Base-by-base conservation (phyloP, 2,329 filamentous ascomycete genomes). In the Rhexocercosporidium sp. region DNA sequence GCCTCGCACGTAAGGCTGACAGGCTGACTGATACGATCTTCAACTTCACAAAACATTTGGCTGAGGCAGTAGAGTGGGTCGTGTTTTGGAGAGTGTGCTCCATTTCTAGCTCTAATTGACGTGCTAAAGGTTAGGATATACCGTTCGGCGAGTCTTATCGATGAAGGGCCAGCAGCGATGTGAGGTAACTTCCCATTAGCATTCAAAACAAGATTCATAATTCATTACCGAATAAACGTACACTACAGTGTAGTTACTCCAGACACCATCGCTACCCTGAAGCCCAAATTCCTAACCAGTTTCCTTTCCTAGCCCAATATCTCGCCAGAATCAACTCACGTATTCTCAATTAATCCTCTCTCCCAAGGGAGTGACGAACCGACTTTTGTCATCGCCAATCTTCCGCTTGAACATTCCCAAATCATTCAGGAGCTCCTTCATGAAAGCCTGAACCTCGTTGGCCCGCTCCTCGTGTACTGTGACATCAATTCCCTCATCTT, bases 401-500 rank as follows among this genome's bases (percentile, higher is more conserved):
- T 97, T 98, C 75, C 89, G 88, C 78, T 91, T 91, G 81, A 97
- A 96, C 76, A 95, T 78, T 34, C 86, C 87, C 64, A 97, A 77
- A 73, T 98, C 94, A 73, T 89, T 88, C 71, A 99, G 83, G 75
- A 98, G 86, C 41, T 91, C 90, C 72, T 94, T 89, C 84, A 97
- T 95, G 75, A 93, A 89, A n/a, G 90, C 89, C 76, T 97, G 92
- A 82, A 94, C 86, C 69, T 94, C 86, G 47, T 85, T 83, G 18
- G 84, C 84, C 53, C 82, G 83, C 59, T 86, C 81, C 63, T 86
- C 84, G 68, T 83, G 80, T 11, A 84, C 82, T 68, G 80, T 83
- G 46, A 82, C 80, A 59, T 82, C 81, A 37, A 83, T 81, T 44
- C 87, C 87, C 57, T 91, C 86, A 62, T 90, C 89, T 29, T 87